Evolutionary conservation across 2,329 filamentous ascomycete species (phyloP).

Genomic region (Fusarium subtropicale): DNA sequence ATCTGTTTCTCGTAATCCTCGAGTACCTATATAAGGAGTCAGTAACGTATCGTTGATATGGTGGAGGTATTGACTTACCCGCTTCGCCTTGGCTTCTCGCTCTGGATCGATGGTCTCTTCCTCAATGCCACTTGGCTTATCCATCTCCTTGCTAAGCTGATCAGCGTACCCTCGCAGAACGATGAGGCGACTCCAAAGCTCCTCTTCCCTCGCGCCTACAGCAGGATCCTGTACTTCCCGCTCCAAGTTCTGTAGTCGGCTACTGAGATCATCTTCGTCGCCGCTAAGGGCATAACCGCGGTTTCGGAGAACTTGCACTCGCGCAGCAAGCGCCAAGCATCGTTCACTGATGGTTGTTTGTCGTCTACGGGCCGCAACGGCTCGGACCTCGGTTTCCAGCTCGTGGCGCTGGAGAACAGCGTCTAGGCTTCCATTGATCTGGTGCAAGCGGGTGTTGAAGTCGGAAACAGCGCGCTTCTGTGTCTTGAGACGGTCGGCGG

Average conservation of each 20-base stretch:
- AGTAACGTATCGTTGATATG: conserved; percentile 17
- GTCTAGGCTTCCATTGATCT: conserved; percentile 80
- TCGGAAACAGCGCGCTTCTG: conserved; percentile 76
- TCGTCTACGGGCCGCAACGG: conserved; percentile 76
- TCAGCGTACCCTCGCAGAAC: conserved; percentile 78
- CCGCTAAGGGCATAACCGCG: conserved; percentile 83
- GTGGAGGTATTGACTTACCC: conserved; percentile 62
- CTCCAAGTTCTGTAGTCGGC: conserved; percentile 76
- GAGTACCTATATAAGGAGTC: conserved; percentile 67
- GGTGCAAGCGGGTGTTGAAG: conserved; percentile 78
- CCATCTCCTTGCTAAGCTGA: conserved; percentile 78
- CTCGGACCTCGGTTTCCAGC: conserved; percentile 78
- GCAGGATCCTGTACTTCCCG: conserved; percentile 78
- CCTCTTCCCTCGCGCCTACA: conserved; percentile 80
- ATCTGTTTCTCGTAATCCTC: conserved; percentile 87
- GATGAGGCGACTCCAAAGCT: conserved; percentile 86
- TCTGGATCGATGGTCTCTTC: conserved; percentile 74
- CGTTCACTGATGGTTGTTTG: conserved; percentile 79
- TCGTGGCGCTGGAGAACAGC: conserved; percentile 81
- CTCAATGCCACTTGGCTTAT: conserved; percentile 70
- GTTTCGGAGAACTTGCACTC: conserved; percentile 84
- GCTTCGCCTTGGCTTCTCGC: conserved; percentile 77
- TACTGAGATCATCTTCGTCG: conserved; percentile 81
- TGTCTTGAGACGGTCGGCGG: conserved; percentile 77
- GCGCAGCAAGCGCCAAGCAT: conserved; percentile 79